phyloP scores from a whole-genome alignment of 176 grass and related monocot genomes.

The Paspalum vaginatum region DNA sequence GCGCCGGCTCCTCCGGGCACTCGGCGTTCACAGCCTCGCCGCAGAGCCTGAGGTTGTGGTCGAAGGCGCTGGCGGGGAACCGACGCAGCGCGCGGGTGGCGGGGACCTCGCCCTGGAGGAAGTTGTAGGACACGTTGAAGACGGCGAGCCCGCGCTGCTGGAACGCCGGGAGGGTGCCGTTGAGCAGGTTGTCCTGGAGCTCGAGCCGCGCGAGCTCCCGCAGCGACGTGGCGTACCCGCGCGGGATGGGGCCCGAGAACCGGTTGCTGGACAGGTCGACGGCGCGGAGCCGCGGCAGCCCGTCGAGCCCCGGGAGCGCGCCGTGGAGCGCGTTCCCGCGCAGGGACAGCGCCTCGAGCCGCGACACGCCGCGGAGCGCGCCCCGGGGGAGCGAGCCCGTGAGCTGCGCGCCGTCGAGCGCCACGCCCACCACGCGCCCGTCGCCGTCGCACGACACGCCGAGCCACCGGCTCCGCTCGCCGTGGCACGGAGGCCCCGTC shows the following conservation, averaged over 20 bases:
- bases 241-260: conserved; percentile 78
- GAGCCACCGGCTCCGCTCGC: conserved; percentile 63
- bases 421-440: conserved; percentile 58
- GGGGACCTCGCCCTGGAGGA: conserved; percentile 75
- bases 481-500: conserved; percentile 89
- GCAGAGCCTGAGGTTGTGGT: conserved; percentile 76
- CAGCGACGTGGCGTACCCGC: conserved; percentile 34
- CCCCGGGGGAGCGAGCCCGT: conserved; percentile 50
- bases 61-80: conserved; percentile 62
- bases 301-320: conserved; percentile 58
- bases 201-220: conserved; percentile 48
- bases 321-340: conserved; percentile 82
- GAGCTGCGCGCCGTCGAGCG: conserved; percentile 69
- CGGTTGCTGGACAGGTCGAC: conserved; percentile 81
- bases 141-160: conserved; percentile 47
- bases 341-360: conserved; percentile 57
- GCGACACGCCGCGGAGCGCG: conserved; percentile 47
- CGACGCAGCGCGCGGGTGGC: conserved; percentile 48
- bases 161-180: conserved; percentile 69
- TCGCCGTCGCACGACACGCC: conserved; percentile 69
- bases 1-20: conserved; percentile 4
- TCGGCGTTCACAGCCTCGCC: conserved; percentile 46
- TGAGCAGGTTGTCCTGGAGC: conserved; percentile 92
- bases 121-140: conserved; percentile 96
- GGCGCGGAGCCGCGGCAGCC: conserved; percentile 50